Evolutionary conservation across 805 yeast genomes (phyloP).

Genomic region (Starmerella tilneyi): DNA sequence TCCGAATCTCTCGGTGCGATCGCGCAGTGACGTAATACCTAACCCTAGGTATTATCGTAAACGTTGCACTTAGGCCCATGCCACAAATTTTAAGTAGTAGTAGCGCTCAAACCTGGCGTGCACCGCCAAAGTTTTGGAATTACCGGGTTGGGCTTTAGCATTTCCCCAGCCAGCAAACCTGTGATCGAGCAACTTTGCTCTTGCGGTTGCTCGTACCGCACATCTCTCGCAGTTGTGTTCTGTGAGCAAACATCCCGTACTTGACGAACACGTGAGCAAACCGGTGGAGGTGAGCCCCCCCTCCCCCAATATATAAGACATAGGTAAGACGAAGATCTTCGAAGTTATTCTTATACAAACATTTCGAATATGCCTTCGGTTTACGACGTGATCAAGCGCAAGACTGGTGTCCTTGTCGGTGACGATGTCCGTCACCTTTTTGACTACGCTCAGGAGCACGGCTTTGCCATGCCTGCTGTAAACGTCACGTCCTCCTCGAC

Average conservation of each 20-base stretch:
- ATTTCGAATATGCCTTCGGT: constrained; percentile 31
- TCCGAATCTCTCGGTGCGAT: constrained; percentile 5
- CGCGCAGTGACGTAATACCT: constrained; percentile 9
- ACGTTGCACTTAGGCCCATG: too few relatives aligned
- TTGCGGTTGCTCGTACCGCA: neutral
- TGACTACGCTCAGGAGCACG: constrained; percentile 84
- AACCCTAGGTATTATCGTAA: neutral
- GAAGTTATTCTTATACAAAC: neutral
- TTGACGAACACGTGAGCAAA: constrained; percentile 9
- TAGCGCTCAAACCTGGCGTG: too few relatives aligned
- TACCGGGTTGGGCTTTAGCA: too few relatives aligned
- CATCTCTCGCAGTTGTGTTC: neutral
- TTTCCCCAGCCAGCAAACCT: too few relatives aligned
- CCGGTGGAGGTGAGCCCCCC: constrained; percentile 1
- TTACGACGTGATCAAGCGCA: constrained; percentile 71
- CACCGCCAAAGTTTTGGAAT: too few relatives aligned
- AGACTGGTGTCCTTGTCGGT: constrained; percentile 97
- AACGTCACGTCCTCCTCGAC: constrained; percentile 97
- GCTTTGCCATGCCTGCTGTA: constrained; percentile 96
- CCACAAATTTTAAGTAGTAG: too few relatives aligned
- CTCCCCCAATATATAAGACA: constrained; percentile 10
- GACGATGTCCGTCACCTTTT: constrained; percentile 76
- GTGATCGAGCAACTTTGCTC: too few relatives aligned
- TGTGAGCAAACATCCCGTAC: constrained; percentile 5
- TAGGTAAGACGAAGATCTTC: neutral